Evolutionary conservation across 352 stramenopile genomes (phyloP), one percentile per base, ranked within the genome.

Genomic region (Phytophthora citrophthora): DNA sequence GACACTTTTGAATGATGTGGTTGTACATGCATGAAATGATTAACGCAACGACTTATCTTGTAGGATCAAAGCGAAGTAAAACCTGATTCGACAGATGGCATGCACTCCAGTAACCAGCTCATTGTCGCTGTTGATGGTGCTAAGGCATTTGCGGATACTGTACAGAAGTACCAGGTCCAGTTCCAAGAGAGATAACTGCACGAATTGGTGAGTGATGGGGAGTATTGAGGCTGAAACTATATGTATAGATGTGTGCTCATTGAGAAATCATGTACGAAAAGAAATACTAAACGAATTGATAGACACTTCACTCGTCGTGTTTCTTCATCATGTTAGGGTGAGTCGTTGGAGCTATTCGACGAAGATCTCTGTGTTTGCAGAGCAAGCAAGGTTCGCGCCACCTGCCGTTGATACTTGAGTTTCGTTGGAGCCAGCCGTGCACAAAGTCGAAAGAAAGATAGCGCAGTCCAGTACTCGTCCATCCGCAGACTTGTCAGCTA

Each of bases 381-480:
- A 7, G 52, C 43, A 4, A 78, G 24, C 24, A 89, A 61, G 29
- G 79, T 85, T 15, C 54, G 56, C 0, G 72, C 60, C n/a, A 90
- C 57, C 27, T 76, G 75, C 7, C 76, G 77, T 49, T 85, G 74
- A 54, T 79, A 82, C 38, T 88, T 84, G 16, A 77, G 48, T 46
- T 74, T 76, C 1, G 54, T 80, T 1, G 81, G 79, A 40, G 71
- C 64, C 2, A 83, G 44, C 11, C 67, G 65, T 41, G 54, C 51
- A 38, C 77, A 86, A 40, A 67, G 74, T 7, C 81, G 79, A 39
- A 90, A 90, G 34, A 60, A 77, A 10, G 41, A 47, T 1, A 92
- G 61, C 2, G 81, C 81, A 13, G 57, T 70, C 79, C 79, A 88
- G 43, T 79, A 61, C 4, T 88, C 64, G 0, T 71, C 32, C 27